Conservation (phyloP, 129 eudicot genomes). For the Smallanthus sonchifolius region DNA sequence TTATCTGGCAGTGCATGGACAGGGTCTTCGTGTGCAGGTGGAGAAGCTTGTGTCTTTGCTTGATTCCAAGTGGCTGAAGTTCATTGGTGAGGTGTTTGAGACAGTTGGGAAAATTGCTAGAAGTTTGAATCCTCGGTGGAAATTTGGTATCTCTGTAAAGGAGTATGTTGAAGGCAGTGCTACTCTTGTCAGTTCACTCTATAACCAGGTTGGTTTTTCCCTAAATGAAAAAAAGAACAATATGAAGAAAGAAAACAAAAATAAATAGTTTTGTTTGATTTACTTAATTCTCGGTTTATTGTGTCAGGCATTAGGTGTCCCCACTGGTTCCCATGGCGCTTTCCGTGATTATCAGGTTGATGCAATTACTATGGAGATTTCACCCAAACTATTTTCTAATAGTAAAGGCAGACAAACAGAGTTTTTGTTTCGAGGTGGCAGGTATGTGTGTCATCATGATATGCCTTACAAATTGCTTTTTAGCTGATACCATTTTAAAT, state of each 20-base stretch:
- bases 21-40: conserved; percentile 74
- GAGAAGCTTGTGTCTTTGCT: conserved; percentile 57
- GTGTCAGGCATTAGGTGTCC: conserved; percentile 86
- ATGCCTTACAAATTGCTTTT: neutral
- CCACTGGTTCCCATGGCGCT: conserved; percentile 98
- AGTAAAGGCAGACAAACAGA: conserved; percentile 41
- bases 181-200: conserved; percentile 87
- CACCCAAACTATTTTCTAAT: conserved; percentile 41
- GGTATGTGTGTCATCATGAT: conserved; percentile 38
- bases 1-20: conserved; percentile 86
- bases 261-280: neutral
- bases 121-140: conserved; percentile 76
- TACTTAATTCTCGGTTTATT: neutral
- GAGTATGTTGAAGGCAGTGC: conserved; percentile 94
- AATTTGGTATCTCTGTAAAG: conserved; percentile 64
- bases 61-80: conserved; percentile 59
- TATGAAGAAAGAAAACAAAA: neutral
- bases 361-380: conserved; percentile 80
- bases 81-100: conserved; percentile 58
- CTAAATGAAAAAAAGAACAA: neutral
- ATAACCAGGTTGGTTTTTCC: conserved; percentile 63
- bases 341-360: conserved; percentile 99
- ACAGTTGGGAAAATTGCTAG: conserved; percentile 59
- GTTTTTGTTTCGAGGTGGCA: conserved; percentile 71
- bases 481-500: conserved; percentile 1